These are phyloP conservation scores for Leucosporidium scottii DNA, from an alignment of 768 basidiomycete genomes.

Conservation along the genomic window DNA sequence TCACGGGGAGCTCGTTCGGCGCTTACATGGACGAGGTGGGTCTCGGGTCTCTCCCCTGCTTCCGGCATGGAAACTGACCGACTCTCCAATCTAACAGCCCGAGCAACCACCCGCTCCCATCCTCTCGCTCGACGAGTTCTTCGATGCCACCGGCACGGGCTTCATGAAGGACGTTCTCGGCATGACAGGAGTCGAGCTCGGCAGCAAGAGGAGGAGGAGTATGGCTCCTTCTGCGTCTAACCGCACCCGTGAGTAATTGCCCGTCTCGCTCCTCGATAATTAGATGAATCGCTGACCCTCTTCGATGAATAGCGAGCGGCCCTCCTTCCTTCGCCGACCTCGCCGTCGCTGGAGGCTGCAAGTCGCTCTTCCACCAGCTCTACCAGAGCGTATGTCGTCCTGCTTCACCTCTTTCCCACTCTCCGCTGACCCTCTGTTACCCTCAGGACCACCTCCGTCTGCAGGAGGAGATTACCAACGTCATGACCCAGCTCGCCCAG, in stretches of 20 bases:
- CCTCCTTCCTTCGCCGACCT: conserved; percentile 28
- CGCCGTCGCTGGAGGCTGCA: conserved; percentile 21
- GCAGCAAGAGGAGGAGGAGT: conserved; percentile 23
- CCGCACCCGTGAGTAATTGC: background rate
- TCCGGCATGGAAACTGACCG: too few relatives aligned
- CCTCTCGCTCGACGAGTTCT: conserved; percentile 33
- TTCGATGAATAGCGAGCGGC: background rate
- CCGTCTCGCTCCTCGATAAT: background rate
- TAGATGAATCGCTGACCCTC: background rate
- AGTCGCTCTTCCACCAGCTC: conserved; percentile 24
- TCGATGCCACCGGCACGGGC: conserved; percentile 25
- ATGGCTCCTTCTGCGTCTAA: conserved; percentile 10
- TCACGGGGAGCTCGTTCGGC: conserved; percentile 24
- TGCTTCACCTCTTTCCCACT: background rate
- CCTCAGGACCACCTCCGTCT: conserved; percentile 24
- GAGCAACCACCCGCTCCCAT: conserved; percentile 2
- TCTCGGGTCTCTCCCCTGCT: too few relatives aligned
- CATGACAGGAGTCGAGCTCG: conserved; percentile 26
- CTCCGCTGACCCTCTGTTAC: background rate
- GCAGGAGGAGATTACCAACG: conserved; percentile 5
- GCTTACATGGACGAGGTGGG: conserved; percentile 7
- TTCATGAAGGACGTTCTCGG: conserved; percentile 34
- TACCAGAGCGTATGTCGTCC: conserved; percentile 27
- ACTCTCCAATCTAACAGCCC: background rate
- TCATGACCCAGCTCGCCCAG: conserved; percentile 7